Base-by-base conservation (phyloP, 176 grass and related monocot species). In the Oryza meridionalis region DNA sequence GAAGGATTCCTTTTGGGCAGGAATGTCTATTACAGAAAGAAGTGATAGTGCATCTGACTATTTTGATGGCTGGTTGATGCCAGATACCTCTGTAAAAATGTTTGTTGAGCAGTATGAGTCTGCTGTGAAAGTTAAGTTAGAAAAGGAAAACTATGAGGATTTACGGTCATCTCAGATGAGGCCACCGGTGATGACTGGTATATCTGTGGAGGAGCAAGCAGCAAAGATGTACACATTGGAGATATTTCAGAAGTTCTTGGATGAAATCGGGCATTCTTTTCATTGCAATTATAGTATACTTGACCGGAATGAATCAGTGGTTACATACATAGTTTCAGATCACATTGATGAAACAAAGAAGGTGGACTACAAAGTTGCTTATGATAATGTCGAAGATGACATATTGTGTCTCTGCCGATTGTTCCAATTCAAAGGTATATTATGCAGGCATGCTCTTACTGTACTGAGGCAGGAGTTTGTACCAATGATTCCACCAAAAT, bases 381-480 rank as follows among this genome's bases (percentile, higher is more conserved):
- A 93, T 82, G 89, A 93, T 81, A 93, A 86, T 86, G 88, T 87
- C 78, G 86, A 91, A 88, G 86, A 92, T 84, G 86, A 91, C 76
- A 67, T 96, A 87, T 90, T 90, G 90, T 95, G 90, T 77, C 17
- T 92, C 66, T 95, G 93, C 81, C 87, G 93, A 70, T 95, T 88
- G 31, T 95, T 94, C 78, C 86, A 97, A 44, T 94, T 75, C 78
- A 92, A 88, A 84, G 92, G 95, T 77, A 91, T 94, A 85, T 77
- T 97, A 82, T 97, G 95, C 78, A 92, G 92, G 72, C 95, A 97
- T 76, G 88, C 92, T 22, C 89, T 97, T 58, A 88, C 90, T 88
- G 95, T 94, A 29, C 78, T 97, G 71, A 88, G 87, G 45, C 92
- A 87, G 79, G 90, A 97, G 79, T 71, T 93, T 70, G 78, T 98